Evolutionary conservation across 208 protist genomes (phyloP).

Genomic region (Wallacemonas sp.): DNA sequence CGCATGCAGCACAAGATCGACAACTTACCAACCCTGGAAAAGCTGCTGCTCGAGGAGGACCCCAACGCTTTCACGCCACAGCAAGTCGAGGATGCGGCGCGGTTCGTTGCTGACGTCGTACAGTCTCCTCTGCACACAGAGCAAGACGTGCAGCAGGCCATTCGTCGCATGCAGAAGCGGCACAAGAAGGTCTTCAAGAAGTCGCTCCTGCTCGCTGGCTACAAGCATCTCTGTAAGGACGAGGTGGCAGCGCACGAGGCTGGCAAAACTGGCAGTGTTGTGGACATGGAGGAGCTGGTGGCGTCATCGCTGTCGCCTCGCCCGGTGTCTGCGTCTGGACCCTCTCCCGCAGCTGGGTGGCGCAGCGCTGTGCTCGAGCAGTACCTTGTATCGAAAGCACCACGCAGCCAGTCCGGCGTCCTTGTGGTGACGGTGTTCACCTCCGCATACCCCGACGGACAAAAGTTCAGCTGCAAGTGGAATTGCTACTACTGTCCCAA

Average conservation of each 20-base stretch:
- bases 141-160: conserved; percentile 37
- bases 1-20: conserved; percentile 60
- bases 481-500: conserved; percentile 94
- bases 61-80: conserved; percentile 63
- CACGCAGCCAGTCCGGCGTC: conserved; percentile 89
- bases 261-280: background rate
- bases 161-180: conserved; percentile 68
- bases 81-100: conserved; percentile 40
- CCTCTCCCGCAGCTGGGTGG: background rate
- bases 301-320: background rate
- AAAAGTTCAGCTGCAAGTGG: conserved; percentile 91
- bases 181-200: conserved; percentile 71
- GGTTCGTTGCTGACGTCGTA: conserved; percentile 57
- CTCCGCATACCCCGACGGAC: conserved; percentile 80
- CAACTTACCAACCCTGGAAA: conserved; percentile 72
- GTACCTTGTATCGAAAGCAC: conserved; percentile 82
- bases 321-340: background rate
- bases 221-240: conserved; percentile 48
- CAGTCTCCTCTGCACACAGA: conserved; percentile 25
- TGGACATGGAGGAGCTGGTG: conserved; percentile 37
- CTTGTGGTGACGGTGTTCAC: conserved; percentile 93
- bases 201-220: conserved; percentile 74
- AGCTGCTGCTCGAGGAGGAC: conserved; percentile 63
- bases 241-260: background rate
- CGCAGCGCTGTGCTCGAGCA: conserved; percentile 40